Conservation (phyloP, 768 basidiomycete genomes). For the Suillus tomentosus region DNA sequence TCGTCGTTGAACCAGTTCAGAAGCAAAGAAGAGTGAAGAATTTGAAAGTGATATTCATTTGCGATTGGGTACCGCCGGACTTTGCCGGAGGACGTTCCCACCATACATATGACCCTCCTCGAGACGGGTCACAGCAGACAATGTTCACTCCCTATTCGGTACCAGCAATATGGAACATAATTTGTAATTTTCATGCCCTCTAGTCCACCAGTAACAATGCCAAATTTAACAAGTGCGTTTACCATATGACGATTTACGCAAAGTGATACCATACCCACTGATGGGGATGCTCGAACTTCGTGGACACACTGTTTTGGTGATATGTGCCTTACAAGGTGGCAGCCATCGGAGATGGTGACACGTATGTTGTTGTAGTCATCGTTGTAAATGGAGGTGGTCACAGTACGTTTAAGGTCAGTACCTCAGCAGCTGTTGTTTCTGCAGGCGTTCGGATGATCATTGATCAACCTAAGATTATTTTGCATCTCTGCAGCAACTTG, state of each 20-base stretch:
- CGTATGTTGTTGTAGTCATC: too few species aligned
- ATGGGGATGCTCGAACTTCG: not conserved
- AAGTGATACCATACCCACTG: not conserved
- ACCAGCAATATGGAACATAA: too few species aligned
- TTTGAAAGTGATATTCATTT: not conserved
- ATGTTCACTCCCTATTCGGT: too few species aligned
- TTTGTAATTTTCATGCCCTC: too few species aligned
- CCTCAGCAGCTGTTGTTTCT: constrained; percentile 90
- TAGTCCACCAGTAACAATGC: too few species aligned
- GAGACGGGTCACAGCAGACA: not conserved
- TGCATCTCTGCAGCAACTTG: not conserved
- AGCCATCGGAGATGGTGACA: not conserved
- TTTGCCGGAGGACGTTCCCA: too few species aligned
- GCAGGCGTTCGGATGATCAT: constrained; percentile 93
- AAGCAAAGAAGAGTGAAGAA: not conserved
- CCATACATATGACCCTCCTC: too few species aligned
- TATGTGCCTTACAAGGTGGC: not conserved
- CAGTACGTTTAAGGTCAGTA: constrained; percentile 96
- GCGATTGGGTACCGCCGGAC: too few species aligned
- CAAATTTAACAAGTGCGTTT: too few species aligned
- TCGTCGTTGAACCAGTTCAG: too few species aligned
- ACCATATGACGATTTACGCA: too few species aligned
- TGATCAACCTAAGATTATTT: constrained; percentile 76
- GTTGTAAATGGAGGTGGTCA: constrained; percentile 73
- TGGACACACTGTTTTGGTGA: too few species aligned